Evolutionary conservation across 495 filamentous ascomycete species (phyloP), one percentile per base, ranked within the genome.

Genomic region (Penicillium waksmanii): DNA sequence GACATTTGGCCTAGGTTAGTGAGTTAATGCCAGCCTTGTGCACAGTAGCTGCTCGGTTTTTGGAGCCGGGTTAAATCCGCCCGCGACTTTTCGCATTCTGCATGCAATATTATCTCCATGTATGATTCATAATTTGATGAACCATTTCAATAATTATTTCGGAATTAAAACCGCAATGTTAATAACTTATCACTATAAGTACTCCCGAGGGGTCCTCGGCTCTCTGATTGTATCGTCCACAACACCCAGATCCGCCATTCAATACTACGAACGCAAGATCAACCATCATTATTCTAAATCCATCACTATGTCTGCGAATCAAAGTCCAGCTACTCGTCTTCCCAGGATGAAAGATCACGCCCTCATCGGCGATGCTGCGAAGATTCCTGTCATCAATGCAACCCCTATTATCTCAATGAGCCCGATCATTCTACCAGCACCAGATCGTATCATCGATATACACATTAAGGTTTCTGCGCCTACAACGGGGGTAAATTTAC

Each of bases 361-460:
- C 21, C 65, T 70, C 36, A 73, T 77, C 44, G 75, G 75, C 38
- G 61, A 70, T 15, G 76, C 77, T 25, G 66, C 62, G 57, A 65
- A 75, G 15, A 70, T 80, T 38, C 74, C 75, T 5, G 47, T 74
- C 34, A 63, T 55, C 43, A 11, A 60, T 18, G 23, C 70, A 13
- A 71, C 60, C 7, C 68, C 76, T 27, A 58, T 81, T 42, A 62
- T 75, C 36, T 75, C 74, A 0, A 64, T 75, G 51, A 77, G 70
- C 56, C 78, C 77, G 3, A 54, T 80, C 13, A 65, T 78, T 10
- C 48, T 62, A 7, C 38, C 47, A 17, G 48, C 60, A 11, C 60
- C 60, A 40, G 54, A 62, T 11, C 60, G 60, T 33, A 57, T 57
- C 40, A 50, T 57, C 54, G 60, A 62, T 34, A 10, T 62, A 19